Percentiles rank a stretch among this genome's conserved stretches.
phyloP scores from a whole-genome alignment of 2,329 filamentous ascomycete genomes.

The Chalaropsis ovoidea region DNA sequence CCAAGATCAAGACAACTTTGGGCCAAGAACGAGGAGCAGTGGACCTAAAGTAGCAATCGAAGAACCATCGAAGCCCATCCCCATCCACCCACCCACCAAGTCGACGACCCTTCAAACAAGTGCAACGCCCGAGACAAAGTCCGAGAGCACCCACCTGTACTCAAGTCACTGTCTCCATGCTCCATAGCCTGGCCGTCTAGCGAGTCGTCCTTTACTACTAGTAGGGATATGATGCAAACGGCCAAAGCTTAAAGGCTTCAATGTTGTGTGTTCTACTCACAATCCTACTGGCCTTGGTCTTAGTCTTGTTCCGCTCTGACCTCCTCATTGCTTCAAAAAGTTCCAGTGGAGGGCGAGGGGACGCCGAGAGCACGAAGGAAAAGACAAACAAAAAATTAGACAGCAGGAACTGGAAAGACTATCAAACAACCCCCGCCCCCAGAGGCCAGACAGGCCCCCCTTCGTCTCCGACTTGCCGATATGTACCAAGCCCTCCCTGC shows the following conservation, averaged over 20 bases:
- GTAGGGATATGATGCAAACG: conserved; percentile 12
- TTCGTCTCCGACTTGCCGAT: too few species aligned
- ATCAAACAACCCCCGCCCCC: too few species aligned
- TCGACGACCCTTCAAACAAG: background rate
- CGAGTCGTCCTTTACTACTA: background rate
- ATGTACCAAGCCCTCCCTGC: too few species aligned
- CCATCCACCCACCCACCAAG: background rate
- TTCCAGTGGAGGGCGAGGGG: background rate
- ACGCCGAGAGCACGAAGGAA: background rate
- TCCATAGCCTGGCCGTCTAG: background rate
- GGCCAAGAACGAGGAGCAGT: background rate
- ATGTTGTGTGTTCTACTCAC: conserved; percentile 4
- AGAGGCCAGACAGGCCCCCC: too few species aligned
- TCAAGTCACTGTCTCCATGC: conserved; percentile 1
- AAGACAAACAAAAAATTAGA: background rate
- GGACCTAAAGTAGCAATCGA: conserved; percentile 9
- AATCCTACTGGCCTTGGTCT: conserved; percentile 8
- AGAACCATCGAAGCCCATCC: conserved; percentile 4
- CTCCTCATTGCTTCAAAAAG: conserved; percentile 6
- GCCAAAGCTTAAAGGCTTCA: conserved; percentile 15
- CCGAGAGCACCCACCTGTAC: conserved; percentile 8
- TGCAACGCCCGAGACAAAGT: conserved; percentile 8
- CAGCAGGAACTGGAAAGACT: background rate
- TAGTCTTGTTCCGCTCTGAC: conserved; percentile 14
- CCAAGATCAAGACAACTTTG: background rate